Evolutionary conservation across 352 stramenopile species (phyloP).

Genomic region (Phytophthora crassamura): DNA sequence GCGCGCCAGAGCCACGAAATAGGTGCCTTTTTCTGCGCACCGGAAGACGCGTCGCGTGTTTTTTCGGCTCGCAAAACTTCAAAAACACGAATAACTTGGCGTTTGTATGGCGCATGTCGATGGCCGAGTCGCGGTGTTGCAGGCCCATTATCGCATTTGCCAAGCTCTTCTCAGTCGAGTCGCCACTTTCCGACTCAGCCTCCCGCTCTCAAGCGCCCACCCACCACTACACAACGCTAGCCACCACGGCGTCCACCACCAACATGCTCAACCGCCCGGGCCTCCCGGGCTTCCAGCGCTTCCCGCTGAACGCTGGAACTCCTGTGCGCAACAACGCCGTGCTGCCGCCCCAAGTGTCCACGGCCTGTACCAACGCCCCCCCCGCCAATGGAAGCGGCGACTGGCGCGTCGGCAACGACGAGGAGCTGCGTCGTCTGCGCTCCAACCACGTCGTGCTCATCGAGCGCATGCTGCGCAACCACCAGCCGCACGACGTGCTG

Average conservation of each 20-base stretch:
- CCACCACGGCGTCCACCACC: slow-evolving; percentile 36
- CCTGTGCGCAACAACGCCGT: slow-evolving; percentile 24
- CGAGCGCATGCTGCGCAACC: slow-evolving; percentile 66
- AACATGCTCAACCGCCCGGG: slow-evolving; percentile 67
- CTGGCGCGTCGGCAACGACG: slow-evolving; percentile 44
- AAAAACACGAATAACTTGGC: slow-evolving; percentile 28
- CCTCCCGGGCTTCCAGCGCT: slow-evolving; percentile 63
- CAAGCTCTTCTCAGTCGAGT: neutral
- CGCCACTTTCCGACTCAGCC: slow-evolving; percentile 27
- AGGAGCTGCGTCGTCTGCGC: slow-evolving; percentile 57
- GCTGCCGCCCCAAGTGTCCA: slow-evolving; percentile 14
- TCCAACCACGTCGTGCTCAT: slow-evolving; percentile 57
- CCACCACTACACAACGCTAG: slow-evolving; percentile 10
- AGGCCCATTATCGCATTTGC: slow-evolving; percentile 25
- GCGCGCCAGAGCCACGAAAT: slow-evolving; percentile 19
- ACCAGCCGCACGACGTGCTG: slow-evolving; percentile 68
- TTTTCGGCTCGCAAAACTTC: slow-evolving; percentile 23
- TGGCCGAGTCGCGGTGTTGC: slow-evolving; percentile 1
- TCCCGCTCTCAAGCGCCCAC: neutral
- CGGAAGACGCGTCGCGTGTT: slow-evolving; percentile 12
- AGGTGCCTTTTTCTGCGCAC: neutral
- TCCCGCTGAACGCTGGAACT: slow-evolving; percentile 47
- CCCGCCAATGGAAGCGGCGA: slow-evolving; percentile 19
- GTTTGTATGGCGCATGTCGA: slow-evolving; percentile 15
- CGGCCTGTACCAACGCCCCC: slow-evolving; percentile 9